phyloP scores from a whole-genome alignment of 2,329 filamentous ascomycete genomes.

The Trichophaea hybrida region DNA sequence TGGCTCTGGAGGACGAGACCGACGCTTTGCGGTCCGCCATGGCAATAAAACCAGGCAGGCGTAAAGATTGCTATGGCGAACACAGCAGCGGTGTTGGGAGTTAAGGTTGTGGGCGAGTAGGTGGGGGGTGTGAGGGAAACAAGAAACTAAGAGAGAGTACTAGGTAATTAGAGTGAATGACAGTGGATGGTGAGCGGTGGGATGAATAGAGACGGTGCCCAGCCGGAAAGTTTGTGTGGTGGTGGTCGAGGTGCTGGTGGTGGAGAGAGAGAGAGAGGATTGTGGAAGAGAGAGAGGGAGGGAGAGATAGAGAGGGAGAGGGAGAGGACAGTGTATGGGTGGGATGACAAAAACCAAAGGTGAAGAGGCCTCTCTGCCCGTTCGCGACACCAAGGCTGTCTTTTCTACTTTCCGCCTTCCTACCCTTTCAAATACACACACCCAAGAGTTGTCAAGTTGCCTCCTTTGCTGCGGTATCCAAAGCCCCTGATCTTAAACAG shows the following conservation, averaged over 20 bases:
- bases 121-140: not conserved
- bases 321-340: not conserved
- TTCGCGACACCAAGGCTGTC: too few relatives aligned
- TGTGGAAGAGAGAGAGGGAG: conserved; percentile 10
- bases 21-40: conserved; percentile 24
- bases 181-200: not conserved
- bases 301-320: not conserved
- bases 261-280: conserved; percentile 13
- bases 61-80: not conserved
- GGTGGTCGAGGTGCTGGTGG: conserved; percentile 13
- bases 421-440: too few relatives aligned
- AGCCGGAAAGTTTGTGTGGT: not conserved
- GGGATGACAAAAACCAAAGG: not conserved
- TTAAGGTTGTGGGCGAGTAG: not conserved
- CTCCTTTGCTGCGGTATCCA: too few relatives aligned
- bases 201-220: not conserved
- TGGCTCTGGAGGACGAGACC: conserved; percentile 18
- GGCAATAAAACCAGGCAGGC: conserved; percentile 6
- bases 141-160: not conserved
- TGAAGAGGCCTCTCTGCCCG: not conserved
- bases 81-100: conserved; percentile 2
- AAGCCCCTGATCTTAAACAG: too few relatives aligned
- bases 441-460: too few relatives aligned
- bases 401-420: too few relatives aligned
- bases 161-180: conserved; percentile 9